Evolutionary conservation across 306 rosid genomes (phyloP), one percentile per base, ranked within the genome.

Genomic region (Spatholobus suberectus): DNA sequence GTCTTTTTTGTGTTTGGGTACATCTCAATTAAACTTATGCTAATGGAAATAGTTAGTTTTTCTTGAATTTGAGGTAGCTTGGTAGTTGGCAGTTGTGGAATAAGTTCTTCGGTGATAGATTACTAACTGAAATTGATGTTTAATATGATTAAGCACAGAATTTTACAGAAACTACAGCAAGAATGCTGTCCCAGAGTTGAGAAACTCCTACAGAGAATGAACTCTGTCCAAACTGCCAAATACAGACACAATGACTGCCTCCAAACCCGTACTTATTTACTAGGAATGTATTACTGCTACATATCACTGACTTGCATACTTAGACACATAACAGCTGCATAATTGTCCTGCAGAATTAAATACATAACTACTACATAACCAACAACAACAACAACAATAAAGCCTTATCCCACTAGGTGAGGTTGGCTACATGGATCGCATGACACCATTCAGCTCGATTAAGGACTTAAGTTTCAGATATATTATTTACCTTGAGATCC

Each of bases 11-110:
- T 73, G 18, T 32, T 21, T 23, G 3, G 54, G 52, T 10, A 47
- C 61, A 27, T 46, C 3, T 44, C 41, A 6, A 26, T 70, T 13
- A 24, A 70, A 70, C 10, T 23, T 46, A 4, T 70, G 26, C 38
- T 47, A 72, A 47, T 17, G 62, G 20, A 72, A 72, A 72, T 47
- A 38, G 44, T 5, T 4, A 47, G 58, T 18, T 74, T 62, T 44
- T 35, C 15, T 23, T 27, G 21, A 59, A 23, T 21, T 37, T 75
- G 27, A 75, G 68, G 69, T 75, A 52, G 78, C 67, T 73, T 73
- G n/a, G 49, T 14, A 35, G 63, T 27, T 72, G 17, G 26, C 44
- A 26, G 61, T 73, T 34, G 13, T 34, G 67, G 78, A 54, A 34
- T 74, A 34, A 11, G n/a, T 70, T 69, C 20, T 20, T 69, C 24